A percentile compares a stretch with the other conserved stretches of the same genome.
Conservation (phyloP, 768 basidiomycete genomes). For the Dioszegia hungarica region DNA sequence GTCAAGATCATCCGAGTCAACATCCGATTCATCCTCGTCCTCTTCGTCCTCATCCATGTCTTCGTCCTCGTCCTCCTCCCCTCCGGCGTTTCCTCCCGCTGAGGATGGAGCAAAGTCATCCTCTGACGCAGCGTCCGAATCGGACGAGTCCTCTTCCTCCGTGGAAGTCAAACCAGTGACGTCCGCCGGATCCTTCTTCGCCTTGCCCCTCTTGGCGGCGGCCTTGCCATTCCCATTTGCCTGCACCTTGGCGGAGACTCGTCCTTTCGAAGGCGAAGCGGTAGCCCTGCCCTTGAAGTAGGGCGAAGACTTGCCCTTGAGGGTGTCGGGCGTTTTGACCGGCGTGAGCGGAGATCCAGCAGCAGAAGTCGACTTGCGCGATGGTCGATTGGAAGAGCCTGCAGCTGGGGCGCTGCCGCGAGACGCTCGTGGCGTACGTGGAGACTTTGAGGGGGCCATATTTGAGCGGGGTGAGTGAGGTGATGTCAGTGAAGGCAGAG, state of each 20-base stretch:
- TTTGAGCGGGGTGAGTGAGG: not conserved
- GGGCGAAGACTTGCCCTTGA: slow-evolving; percentile 26
- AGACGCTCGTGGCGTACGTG: not conserved
- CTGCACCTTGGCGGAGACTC: not conserved
- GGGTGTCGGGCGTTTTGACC: slow-evolving; percentile 1
- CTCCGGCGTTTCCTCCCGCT: not conserved
- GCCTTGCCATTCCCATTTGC: slow-evolving; percentile 3
- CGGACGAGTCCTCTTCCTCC: slow-evolving; percentile 1
- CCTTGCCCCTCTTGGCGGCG: slow-evolving; percentile 11
- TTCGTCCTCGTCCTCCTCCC: slow-evolving; percentile 3
- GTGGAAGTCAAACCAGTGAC: slow-evolving; percentile 14
- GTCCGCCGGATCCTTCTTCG: slow-evolving; percentile 21
- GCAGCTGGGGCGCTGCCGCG: not conserved
- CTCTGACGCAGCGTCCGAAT: not conserved
- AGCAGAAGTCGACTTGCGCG: not conserved
- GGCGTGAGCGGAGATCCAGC: too few species aligned
- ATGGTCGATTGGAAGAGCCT: not conserved
- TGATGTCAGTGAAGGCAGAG: not conserved
- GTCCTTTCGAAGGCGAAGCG: not conserved
- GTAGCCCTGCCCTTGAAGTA: slow-evolving; percentile 41
- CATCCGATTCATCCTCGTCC: slow-evolving; percentile 55
- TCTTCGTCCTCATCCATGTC: slow-evolving; percentile 12
- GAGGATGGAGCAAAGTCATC: slow-evolving; percentile 8
- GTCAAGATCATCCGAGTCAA: slow-evolving; percentile 10
- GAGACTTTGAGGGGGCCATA: not conserved